Evolutionary conservation across 495 filamentous ascomycete genomes (phyloP).

Genomic region (Penicillium silybi): DNA sequence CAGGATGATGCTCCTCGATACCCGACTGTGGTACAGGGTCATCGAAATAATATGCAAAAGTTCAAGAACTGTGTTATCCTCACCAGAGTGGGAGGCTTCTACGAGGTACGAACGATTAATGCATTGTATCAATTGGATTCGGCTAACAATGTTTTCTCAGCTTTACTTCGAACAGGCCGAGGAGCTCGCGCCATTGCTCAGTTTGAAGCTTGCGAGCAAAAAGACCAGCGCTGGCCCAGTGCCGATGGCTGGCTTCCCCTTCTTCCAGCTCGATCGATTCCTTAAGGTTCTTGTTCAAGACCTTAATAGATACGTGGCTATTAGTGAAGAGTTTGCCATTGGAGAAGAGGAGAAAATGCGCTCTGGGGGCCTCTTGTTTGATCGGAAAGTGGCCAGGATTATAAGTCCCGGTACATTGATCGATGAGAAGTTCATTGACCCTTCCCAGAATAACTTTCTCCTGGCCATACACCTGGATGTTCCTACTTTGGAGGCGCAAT

Average conservation of each 20-base stretch:
- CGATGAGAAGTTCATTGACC: constrained; percentile 95
- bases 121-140: background rate
- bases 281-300: constrained; percentile 92
- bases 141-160: constrained; percentile 24
- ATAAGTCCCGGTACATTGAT: constrained; percentile 94
- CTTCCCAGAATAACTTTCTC: constrained; percentile 86
- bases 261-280: constrained; percentile 85
- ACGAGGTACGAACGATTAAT: constrained; percentile 55
- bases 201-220: constrained; percentile 81
- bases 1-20: constrained; percentile 59
- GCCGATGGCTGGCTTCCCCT: constrained; percentile 92
- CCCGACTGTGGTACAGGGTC: constrained; percentile 84
- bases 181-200: constrained; percentile 78
- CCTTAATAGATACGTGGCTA: constrained; percentile 81
- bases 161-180: constrained; percentile 93
- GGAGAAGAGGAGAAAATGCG: constrained; percentile 61
- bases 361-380: constrained; percentile 72
- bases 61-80: constrained; percentile 86
- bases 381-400: constrained; percentile 77
- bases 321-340: constrained; percentile 86
- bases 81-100: constrained; percentile 90
- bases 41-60: constrained; percentile 82
- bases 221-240: constrained; percentile 70
- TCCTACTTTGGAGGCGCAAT: constrained; percentile 15
- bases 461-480: constrained; percentile 63